phyloP scores from a whole-genome alignment of 495 filamentous ascomycete genomes.

The Evernia prunastri region DNA sequence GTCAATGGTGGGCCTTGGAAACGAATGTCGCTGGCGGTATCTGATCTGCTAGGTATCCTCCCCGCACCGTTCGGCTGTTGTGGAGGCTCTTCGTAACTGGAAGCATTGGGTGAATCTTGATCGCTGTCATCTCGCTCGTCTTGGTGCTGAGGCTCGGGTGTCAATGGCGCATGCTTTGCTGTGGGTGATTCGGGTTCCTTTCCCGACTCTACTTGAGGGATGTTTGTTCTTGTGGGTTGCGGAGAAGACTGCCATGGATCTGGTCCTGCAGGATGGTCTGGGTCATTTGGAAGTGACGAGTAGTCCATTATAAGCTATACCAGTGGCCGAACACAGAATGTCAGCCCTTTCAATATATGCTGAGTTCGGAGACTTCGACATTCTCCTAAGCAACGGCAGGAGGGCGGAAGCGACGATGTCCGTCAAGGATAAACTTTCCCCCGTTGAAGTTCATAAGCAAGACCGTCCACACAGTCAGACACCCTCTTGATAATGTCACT shows the following conservation, averaged over 20 bases:
- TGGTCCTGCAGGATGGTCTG: slow-evolving; percentile 58
- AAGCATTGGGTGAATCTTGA: slow-evolving; percentile 18
- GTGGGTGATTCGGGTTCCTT: slow-evolving; percentile 53
- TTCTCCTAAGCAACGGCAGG: background rate
- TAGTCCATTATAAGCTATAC: slow-evolving; percentile 62
- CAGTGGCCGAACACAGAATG: background rate
- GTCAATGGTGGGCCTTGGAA: slow-evolving; percentile 35
- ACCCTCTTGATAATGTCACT: background rate
- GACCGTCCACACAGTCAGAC: background rate
- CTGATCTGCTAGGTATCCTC: slow-evolving; percentile 9
- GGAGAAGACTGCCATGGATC: slow-evolving; percentile 77
- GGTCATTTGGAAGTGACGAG: slow-evolving; percentile 66
- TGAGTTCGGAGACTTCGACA: background rate
- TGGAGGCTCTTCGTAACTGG: slow-evolving; percentile 14
- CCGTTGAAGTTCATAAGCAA: background rate
- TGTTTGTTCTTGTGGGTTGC: slow-evolving; percentile 52
- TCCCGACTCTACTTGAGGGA: slow-evolving; percentile 37
- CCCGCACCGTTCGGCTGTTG: slow-evolving; percentile 13
- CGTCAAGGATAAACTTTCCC: background rate
- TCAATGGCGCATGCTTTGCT: slow-evolving; percentile 36
- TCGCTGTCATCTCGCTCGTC: slow-evolving; percentile 24
- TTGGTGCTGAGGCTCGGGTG: slow-evolving; percentile 29
- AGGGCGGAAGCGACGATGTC: slow-evolving; percentile 1
- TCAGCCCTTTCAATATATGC: background rate
- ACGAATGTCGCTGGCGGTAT: slow-evolving; percentile 20